Evolutionary conservation across 805 yeast species (phyloP), one percentile per base, ranked within the genome.

Genomic region (Pichia gijzeniarum): DNA sequence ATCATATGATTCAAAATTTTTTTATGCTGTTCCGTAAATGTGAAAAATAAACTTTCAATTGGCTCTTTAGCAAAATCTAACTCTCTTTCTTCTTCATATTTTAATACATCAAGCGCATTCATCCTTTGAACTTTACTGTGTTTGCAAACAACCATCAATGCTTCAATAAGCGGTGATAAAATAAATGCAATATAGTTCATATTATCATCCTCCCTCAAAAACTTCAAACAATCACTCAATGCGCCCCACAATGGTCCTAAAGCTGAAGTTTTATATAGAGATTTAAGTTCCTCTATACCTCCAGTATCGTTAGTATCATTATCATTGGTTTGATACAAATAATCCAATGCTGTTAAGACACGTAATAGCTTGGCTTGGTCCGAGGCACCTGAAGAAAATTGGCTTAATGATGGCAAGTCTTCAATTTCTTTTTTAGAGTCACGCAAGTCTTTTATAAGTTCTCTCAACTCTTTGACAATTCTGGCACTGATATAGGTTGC

Each of bases 71-170:
- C 71, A 56, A 85, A 81, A 59, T 88, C 91, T 47, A 76, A 71
- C 50, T 74, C 74, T 46, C 70, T 74, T 16, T 74, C 80, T 52
- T 84, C 86, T 53, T 84, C 87, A 58, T 75, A 84, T 55, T 78
- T 81, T 47, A 74, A 55, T 28, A 70, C 62, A 46, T 79, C 86
- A 47, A 76, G 73, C 7, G 72, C 67, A 50, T 70, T 81, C 46
- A 73, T 64, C 43, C 76, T 82, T 56, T 73, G 75, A 35, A 79
- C 81, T 49, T 76, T 76, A 53, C 87, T 78, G 57, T 86, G 95
- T 58, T 90, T 90, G 65, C 96, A 89, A n/a, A 93, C 93, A 41
- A 91, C 95, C 95, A 93, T 88, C 46, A 93, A 70, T 0, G 96
- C 81, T 61, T 91, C 99, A 49, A 91, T 87, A 49, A 89, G 64